These are phyloP conservation scores for Plasmodium vinckei DNA, from an alignment of 169 alveolate genomes.

Conservation along the genomic window DNA sequence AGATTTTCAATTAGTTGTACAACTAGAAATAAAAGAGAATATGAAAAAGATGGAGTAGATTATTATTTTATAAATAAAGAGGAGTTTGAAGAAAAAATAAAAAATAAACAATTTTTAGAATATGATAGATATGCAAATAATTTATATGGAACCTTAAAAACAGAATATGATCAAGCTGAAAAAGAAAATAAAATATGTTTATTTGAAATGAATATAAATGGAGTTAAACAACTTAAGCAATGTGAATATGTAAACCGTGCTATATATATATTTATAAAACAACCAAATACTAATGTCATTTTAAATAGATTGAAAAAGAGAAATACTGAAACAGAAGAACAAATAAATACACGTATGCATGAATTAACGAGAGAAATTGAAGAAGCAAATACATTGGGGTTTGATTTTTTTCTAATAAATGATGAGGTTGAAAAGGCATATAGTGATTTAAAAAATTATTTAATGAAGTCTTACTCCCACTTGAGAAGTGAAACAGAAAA, in stretches of 20 bases:
- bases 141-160: conserved; percentile 89
- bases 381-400: conserved; percentile 71
- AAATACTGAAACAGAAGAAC: conserved; percentile 88
- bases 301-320: conserved; percentile 88
- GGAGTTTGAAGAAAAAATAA: conserved; percentile 86
- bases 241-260: conserved; percentile 78
- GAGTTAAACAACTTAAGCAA: conserved; percentile 84
- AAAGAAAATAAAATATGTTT: conserved; percentile 85
- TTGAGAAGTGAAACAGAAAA: neutral
- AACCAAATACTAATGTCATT: conserved; percentile 84
- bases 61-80: conserved; percentile 88
- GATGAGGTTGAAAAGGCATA: conserved; percentile 70
- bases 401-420: conserved; percentile 69
- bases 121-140: conserved; percentile 87
- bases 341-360: conserved; percentile 85
- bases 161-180: conserved; percentile 83
- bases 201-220: conserved; percentile 92
- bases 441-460: conserved; percentile 16
- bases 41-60: conserved; percentile 89
- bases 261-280: conserved; percentile 83
- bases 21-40: conserved; percentile 88
- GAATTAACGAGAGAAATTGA: conserved; percentile 89
- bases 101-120: conserved; percentile 87
- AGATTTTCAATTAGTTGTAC: conserved; percentile 89
- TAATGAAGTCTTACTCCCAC: conserved; percentile 18